These are phyloP conservation scores for Tranzscheliella williamsii DNA, from an alignment of 1,284 basidiomycete genomes.

Conservation along the genomic window DNA sequence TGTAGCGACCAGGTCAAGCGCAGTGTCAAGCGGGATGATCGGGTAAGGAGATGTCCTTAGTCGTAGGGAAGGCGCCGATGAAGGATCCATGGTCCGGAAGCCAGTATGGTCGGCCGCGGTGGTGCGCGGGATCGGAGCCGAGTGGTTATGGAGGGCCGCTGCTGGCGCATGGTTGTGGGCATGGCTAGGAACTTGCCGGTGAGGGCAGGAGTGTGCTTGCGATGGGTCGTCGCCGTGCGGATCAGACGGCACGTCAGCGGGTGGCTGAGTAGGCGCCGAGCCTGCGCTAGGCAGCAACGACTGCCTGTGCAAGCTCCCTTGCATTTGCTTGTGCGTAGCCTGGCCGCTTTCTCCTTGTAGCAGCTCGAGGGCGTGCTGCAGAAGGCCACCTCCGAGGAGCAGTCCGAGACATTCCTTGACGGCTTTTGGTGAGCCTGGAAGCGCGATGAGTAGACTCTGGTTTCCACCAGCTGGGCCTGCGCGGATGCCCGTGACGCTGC, in stretches of 20 bases:
- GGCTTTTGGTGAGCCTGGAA: conserved; percentile 82
- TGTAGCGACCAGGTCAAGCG: conserved; percentile 67
- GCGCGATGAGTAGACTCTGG: conserved; percentile 73
- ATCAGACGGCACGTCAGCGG: no score
- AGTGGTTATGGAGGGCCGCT: conserved; percentile 23
- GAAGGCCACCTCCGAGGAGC: conserved; percentile 66
- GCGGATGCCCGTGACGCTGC: conserved; percentile 75
- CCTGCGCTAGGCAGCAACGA: no score
- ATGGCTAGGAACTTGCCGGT: conserved; percentile 63
- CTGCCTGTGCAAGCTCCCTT: conserved; percentile 5
- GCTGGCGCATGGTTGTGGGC: conserved; percentile 26
- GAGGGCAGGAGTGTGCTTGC: background rate
- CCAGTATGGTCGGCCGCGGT: conserved; percentile 19
- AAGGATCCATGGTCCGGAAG: conserved; percentile 71
- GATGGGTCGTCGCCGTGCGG: background rate
- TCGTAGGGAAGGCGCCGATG: conserved; percentile 54
- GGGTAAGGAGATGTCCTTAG: conserved; percentile 73
- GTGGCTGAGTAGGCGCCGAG: background rate
- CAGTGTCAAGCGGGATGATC: conserved; percentile 71
- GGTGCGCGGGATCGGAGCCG: conserved; percentile 33
- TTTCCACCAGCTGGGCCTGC: background rate
- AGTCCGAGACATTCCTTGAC: conserved; percentile 76
- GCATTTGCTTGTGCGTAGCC: conserved; percentile 65
- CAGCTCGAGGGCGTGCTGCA: conserved; percentile 75
- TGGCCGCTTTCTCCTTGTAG: conserved; percentile 72